Conservation (phyloP, 352 stramenopile species). For the Phytophthora cactorum region DNA sequence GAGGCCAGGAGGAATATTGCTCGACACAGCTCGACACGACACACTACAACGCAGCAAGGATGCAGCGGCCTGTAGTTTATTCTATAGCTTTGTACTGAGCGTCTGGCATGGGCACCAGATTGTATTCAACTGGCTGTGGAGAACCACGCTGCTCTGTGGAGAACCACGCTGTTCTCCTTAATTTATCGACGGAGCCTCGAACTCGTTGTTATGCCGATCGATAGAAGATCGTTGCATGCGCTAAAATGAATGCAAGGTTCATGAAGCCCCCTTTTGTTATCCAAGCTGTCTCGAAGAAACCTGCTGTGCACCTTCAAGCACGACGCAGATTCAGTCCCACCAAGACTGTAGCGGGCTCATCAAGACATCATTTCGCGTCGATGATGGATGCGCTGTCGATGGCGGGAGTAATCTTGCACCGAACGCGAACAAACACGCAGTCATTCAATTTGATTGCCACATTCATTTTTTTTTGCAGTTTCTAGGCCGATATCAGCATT, state of each 20-base stretch:
- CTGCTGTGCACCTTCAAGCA: constrained; percentile 1
- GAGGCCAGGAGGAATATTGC: constrained; percentile 6
- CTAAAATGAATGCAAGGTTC: constrained; percentile 20
- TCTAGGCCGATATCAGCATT: not conserved
- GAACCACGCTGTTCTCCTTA: constrained; percentile 7
- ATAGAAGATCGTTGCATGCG: constrained; percentile 20
- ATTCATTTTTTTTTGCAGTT: not conserved
- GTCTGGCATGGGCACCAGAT: constrained; percentile 30
- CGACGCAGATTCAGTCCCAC: constrained; percentile 8
- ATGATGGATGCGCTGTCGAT: not conserved
- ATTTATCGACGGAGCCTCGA: constrained; percentile 30
- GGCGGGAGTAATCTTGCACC: constrained; percentile 8
- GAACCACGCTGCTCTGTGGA: not conserved
- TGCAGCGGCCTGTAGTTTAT: constrained; percentile 23
- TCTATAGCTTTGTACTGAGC: constrained; percentile 23
- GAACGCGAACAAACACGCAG: not conserved
- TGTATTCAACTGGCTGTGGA: constrained; percentile 4
- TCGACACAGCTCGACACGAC: constrained; percentile 5
- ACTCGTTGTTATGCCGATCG: constrained; percentile 12
- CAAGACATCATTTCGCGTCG: constrained; percentile 13
- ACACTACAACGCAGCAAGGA: not conserved
- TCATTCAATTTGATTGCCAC: not conserved
- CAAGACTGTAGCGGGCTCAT: constrained; percentile 1
- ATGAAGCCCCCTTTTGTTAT: constrained; percentile 2
- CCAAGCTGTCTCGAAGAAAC: constrained; percentile 6